These are phyloP conservation scores for Sporothrix mexicana DNA, from an alignment of 2,329 filamentous ascomycete genomes.

Conservation along the genomic window DNA sequence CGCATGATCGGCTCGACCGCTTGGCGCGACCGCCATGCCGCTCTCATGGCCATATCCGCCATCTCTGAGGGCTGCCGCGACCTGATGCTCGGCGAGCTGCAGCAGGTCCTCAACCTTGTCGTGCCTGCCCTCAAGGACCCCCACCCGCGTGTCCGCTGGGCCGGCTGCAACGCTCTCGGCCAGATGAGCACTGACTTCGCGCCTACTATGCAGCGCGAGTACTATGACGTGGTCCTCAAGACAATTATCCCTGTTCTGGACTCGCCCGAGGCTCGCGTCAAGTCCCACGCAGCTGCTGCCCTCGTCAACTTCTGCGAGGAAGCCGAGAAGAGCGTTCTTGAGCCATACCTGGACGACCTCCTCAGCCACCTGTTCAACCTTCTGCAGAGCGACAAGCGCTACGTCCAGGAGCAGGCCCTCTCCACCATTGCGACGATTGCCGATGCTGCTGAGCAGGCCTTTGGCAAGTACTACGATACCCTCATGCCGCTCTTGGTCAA, in stretches of 20 bases:
- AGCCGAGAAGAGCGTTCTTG: constrained; percentile 87
- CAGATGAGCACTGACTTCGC: constrained; percentile 99
- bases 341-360: constrained; percentile 90
- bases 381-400: constrained; percentile 89
- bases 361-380: constrained; percentile 85
- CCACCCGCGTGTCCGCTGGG: constrained; percentile 94
- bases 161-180: constrained; percentile 96
- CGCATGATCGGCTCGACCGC: constrained; percentile 95
- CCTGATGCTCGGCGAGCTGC: constrained; percentile 91
- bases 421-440: constrained; percentile 98
- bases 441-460: constrained; percentile 95
- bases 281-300: constrained; percentile 96
- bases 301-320: constrained; percentile 99
- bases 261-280: constrained; percentile 88
- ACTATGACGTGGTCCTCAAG: constrained; percentile 83
- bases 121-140: constrained; percentile 87
- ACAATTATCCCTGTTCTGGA: constrained; percentile 92
- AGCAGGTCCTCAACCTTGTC: constrained; percentile 93
- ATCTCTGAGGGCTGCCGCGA: constrained; percentile 98
- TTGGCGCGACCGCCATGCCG: constrained; percentile 95
- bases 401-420: constrained; percentile 95
- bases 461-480: constrained; percentile 92
- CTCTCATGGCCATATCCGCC: constrained; percentile 97
- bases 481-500: constrained; percentile 94
- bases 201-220: constrained; percentile 95